Evolutionary conservation across 208 protist genomes (phyloP), one percentile per base, ranked within the genome.

Genomic region (Crithidia thermophila): DNA sequence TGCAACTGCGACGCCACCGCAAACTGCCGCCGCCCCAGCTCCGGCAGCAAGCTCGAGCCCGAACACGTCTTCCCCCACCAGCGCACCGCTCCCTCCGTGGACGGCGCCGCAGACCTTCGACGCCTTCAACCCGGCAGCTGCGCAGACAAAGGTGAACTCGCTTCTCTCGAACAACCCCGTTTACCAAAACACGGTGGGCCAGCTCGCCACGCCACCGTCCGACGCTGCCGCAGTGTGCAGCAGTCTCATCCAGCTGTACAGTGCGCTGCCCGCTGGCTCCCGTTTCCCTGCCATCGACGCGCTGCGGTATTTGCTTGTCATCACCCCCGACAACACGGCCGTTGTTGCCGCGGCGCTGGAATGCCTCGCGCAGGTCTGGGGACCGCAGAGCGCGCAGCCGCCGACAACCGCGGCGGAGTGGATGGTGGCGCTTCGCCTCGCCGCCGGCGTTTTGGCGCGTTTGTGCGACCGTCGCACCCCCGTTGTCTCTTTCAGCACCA

Each of bases 101-200:
- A 49, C 52, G 4, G 9, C 60, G 18, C 60, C 69, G 18, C 43
- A 62, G 27, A 40, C 50, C 0, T 89, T 91, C n/a, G 78, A 71
- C 13, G 40, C 66, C 16, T 88, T 87, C 67, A 92, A 90, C 47
- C 63, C 70, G 5, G 67, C 31, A 0, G 81, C 74, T 0, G 84
- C 77, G n/a, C 72, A 85, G 55, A 57, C 70, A 4, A 94, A 91
- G 51, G 77, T 91, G 23, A 76, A 62, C n/a, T 69, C 90, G 52
- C 69, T 84, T 4, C 49, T 79, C 16, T 60, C 71, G 4, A 49
- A 51, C 13, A 51, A 16, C 47, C 16, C 61, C 0, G 18, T 21
- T 8, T 70, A 64, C 42, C 33, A 70, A 9, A 42, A 67, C 30
- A 46, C 65, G 16, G 16, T 73, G 2, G 36, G 47, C n/a, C 42